Conservation (phyloP, 345 rosid species). For the Rhodamnia rubescens region DNA sequence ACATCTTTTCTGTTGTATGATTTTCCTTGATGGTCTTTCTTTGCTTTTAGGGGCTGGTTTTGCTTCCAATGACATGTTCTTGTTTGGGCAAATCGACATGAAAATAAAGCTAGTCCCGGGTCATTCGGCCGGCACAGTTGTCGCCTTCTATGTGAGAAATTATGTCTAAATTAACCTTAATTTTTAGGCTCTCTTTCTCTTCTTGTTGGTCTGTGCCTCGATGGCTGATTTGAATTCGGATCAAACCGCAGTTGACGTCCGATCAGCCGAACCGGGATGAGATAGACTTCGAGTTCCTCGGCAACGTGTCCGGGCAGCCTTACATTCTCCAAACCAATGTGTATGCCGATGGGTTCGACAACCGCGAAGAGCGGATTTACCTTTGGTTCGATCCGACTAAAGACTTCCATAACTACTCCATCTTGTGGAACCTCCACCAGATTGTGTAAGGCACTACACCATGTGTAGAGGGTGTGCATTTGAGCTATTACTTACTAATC, state of each 20-base stretch:
- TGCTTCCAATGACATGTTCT: conserved; percentile 53
- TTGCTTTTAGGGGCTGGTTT: conserved; percentile 51
- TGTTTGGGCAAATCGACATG: conserved; percentile 73
- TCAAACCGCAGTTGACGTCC: conserved; percentile 41
- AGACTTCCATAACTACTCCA: conserved; percentile 64
- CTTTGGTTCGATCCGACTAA: conserved; percentile 92
- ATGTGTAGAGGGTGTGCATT: background rate
- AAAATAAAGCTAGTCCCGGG: conserved; percentile 75
- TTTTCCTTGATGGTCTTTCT: background rate
- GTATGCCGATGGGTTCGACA: conserved; percentile 49
- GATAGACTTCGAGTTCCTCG: conserved; percentile 75
- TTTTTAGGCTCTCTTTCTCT: background rate
- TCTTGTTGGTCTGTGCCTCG: background rate
- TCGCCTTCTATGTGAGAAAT: conserved; percentile 52
- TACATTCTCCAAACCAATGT: conserved; percentile 80
- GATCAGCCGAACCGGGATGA: conserved; percentile 71
- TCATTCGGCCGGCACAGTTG: conserved; percentile 70
- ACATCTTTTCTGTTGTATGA: background rate
- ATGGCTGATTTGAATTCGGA: background rate
- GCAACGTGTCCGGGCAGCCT: conserved; percentile 59
- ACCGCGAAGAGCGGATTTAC: conserved; percentile 66
- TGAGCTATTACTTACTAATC: background rate
- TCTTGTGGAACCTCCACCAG: conserved; percentile 79
- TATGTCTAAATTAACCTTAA: background rate
- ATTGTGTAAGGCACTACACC: conserved; percentile 45